These are phyloP conservation scores for Polyporus arcularius DNA, from an alignment of 768 basidiomycete species.

Conservation along the genomic window DNA sequence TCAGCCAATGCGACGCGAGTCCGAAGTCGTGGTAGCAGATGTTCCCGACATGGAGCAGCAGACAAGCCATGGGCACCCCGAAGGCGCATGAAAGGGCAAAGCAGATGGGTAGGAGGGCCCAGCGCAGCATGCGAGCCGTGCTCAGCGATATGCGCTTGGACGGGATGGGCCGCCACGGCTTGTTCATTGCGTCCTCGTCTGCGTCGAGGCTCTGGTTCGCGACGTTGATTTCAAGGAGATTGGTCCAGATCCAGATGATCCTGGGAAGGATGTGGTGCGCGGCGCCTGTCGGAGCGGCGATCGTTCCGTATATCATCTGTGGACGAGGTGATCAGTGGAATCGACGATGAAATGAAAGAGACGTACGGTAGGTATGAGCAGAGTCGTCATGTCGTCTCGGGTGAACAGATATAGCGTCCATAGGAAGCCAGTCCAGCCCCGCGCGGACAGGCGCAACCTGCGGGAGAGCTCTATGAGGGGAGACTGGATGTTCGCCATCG, in stretches of 20 bases:
- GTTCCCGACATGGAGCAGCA: constrained; percentile 21
- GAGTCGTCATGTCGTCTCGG: no score
- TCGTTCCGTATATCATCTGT: constrained; percentile 14
- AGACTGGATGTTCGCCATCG: no score
- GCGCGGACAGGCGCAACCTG: no score
- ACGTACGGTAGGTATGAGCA: no score
- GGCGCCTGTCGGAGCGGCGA: constrained; percentile 16
- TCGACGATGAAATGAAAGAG: no score
- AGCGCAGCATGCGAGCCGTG: constrained; percentile 28
- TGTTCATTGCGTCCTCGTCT: constrained; percentile 33
- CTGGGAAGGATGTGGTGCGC: constrained; percentile 8
- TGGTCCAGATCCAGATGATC: constrained; percentile 34
- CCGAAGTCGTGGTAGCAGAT: constrained; percentile 30
- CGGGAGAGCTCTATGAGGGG: no score
- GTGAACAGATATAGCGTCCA: no score
- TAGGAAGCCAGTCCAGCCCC: no score
- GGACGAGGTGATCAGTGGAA: no score
- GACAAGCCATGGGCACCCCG: constrained; percentile 17
- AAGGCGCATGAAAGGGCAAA: constrained; percentile 23
- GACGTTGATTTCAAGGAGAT: constrained; percentile 32
- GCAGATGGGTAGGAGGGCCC: constrained; percentile 30
- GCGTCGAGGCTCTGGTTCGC: constrained; percentile 32
- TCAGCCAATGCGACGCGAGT: constrained; percentile 7
- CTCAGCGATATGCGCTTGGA: constrained; percentile 28
- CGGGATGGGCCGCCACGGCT: constrained; percentile 35